Evolutionary conservation across 305 asterid genomes (phyloP), one percentile per base, ranked within the genome.

Genomic region (Plantago lanceolata): DNA sequence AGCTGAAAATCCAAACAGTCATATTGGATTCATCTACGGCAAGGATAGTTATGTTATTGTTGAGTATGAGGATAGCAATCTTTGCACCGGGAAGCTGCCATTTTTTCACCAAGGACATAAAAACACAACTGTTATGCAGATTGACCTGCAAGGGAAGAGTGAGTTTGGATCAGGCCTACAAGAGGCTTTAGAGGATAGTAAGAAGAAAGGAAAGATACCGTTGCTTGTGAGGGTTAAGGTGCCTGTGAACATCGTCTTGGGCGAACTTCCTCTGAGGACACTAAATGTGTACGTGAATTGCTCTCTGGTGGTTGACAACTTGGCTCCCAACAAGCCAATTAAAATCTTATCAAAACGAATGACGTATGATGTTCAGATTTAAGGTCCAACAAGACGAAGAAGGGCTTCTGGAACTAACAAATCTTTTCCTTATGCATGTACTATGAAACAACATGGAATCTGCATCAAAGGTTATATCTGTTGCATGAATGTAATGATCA

Each of bases 31-130:
- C 13, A 33, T 20, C 0, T 88, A 88, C 11, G 89, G 77, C 5
- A 35, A 56, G 0, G 71, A 55, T 0, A 85, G 80, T 67, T 59
- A 63, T 5, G 65, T 85, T 0, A 20, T 18, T 15, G 65, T 87
- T 8, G 15, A 24, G 0, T 85, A 85, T 33, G 28, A 59, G 0
- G 78, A 64, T 49, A 62, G 76, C 1, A 31, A 21, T 0, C 70
- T 87, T 0, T 81, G 84, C 51, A 56, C 70, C 0, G 96, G 90
- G 0, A 69, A 70, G 52, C 28, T 83, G 0, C 90, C 94, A 0
- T 24, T 26, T 29, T 85, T 88, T 67, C 67, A 52, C 4, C 96
- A 85, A 35, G 82, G 75, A 0, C 71, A 65, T 7, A 11, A 20
- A 21, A 85, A 85, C 35, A 68, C 66, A 21, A 80, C 83, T 3